These are phyloP conservation scores for Anisodus tanguticus DNA, from an alignment of 257 asterid species.

Conservation along the genomic window DNA sequence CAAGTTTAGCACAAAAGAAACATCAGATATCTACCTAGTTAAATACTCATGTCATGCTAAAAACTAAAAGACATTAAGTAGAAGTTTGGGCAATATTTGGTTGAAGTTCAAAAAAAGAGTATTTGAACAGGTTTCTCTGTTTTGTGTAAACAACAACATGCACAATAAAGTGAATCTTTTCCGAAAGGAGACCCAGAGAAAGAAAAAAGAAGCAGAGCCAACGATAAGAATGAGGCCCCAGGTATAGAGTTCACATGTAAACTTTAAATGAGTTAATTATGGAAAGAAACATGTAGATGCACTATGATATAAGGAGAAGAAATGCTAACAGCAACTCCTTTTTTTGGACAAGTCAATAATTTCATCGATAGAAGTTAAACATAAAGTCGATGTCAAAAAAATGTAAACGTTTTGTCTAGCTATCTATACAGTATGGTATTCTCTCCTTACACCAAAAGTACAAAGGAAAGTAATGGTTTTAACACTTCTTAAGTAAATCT, in stretches of 20 bases:
- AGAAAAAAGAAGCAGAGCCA: not conserved
- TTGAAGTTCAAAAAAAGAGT: not conserved
- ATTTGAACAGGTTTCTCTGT: not conserved
- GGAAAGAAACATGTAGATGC: conserved; percentile 8
- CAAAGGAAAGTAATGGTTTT: not conserved
- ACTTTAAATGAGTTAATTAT: not conserved
- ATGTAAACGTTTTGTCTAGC: not conserved
- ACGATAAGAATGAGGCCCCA: not conserved
- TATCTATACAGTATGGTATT: not conserved
- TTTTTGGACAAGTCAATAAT: not conserved
- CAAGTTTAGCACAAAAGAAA: conserved; percentile 13
- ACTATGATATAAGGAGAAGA: not conserved
- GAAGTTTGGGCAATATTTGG: not conserved
- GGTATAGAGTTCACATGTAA: conserved; percentile 6
- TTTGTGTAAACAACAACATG: not conserved
- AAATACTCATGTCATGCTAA: conserved; percentile 6
- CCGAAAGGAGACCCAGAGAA: not conserved
- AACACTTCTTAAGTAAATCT: not conserved
- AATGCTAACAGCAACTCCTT: conserved; percentile 2
- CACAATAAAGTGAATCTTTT: not conserved
- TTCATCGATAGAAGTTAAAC: not conserved
- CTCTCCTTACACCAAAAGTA: conserved; percentile 14
- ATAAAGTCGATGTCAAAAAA: not conserved
- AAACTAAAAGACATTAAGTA: not conserved
- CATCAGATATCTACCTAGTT: not conserved